Percentiles rank a stretch among this genome's conserved stretches.
phyloP scores from a whole-genome alignment of 768 basidiomycete genomes.

The Lactarius quietus region DNA sequence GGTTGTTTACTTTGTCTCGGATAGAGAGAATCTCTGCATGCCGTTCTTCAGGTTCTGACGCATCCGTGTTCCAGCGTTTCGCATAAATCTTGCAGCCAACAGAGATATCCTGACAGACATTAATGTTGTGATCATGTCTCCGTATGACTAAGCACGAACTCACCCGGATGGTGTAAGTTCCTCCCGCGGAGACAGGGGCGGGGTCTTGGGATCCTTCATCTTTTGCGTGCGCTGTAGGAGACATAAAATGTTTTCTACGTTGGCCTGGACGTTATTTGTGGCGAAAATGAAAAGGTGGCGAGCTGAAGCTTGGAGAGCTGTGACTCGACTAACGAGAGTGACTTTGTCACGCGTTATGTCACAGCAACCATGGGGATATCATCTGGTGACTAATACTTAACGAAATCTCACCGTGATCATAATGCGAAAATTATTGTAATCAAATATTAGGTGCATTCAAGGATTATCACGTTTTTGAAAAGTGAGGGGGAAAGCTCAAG shows the following conservation, averaged over 20 bases:
- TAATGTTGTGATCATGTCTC: slow-evolving; percentile 16
- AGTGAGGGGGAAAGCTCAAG: no score
- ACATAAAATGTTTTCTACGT: slow-evolving; percentile 3
- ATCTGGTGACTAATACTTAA: no score
- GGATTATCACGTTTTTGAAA: no score
- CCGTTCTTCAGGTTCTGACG: slow-evolving; percentile 72
- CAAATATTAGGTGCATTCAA: no score
- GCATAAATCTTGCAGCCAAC: slow-evolving; percentile 97
- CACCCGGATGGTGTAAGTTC: slow-evolving; percentile 74
- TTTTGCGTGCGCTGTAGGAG: slow-evolving; percentile 30
- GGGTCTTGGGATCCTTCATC: slow-evolving; percentile 45
- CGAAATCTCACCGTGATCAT: no score
- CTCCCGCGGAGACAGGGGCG: slow-evolving; percentile 66
- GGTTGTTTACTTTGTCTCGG: slow-evolving; percentile 74
- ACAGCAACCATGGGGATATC: neutral
- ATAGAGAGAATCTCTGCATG: slow-evolving; percentile 95
- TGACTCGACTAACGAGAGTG: slow-evolving; percentile 15
- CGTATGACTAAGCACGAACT: slow-evolving; percentile 32
- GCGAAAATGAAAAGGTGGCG: slow-evolving; percentile 1
- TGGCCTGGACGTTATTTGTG: neutral
- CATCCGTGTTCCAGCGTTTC: slow-evolving; percentile 70
- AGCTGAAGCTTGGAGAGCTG: slow-evolving; percentile 14
- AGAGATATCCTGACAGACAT: slow-evolving; percentile 61
- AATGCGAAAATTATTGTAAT: no score
- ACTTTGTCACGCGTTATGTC: slow-evolving; percentile 5